A percentile compares a stretch with the other conserved stretches of the same genome.
These are phyloP conservation scores for Cryptococcus hybrid DNA, from an alignment of 1,284 basidiomycete species.

Conservation along the genomic window DNA sequence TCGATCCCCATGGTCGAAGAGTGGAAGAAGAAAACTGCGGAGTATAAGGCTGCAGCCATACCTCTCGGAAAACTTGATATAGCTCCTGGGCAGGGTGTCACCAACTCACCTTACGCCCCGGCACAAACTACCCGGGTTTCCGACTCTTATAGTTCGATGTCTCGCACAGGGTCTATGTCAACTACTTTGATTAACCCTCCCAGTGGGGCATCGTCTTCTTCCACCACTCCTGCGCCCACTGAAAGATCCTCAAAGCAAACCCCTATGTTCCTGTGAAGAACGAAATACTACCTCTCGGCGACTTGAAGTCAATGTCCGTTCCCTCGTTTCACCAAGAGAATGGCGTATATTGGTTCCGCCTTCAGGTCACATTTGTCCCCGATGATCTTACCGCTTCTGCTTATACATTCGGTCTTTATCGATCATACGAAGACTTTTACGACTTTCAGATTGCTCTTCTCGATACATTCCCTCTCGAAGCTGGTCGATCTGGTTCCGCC, in stretches of 20 bases:
- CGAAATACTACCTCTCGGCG: slow-evolving; percentile 66
- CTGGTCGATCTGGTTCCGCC: slow-evolving; percentile 60
- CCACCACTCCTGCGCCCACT: slow-evolving; percentile 6
- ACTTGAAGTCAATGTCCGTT: slow-evolving; percentile 83
- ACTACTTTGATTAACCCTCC: slow-evolving; percentile 11
- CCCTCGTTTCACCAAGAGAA: slow-evolving; percentile 96
- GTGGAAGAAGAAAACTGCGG: slow-evolving; percentile 94
- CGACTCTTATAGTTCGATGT: slow-evolving; percentile 21
- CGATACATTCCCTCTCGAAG: slow-evolving; percentile 82
- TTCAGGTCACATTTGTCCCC: slow-evolving; percentile 84
- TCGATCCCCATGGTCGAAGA: slow-evolving; percentile 93
- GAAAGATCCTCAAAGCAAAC: slow-evolving; percentile 4
- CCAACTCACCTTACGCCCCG: slow-evolving; percentile 42
- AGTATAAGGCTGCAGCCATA: slow-evolving; percentile 95
- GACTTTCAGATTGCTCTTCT: slow-evolving; percentile 92
- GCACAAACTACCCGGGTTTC: slow-evolving; percentile 12
- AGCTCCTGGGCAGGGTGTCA: slow-evolving; percentile 44
- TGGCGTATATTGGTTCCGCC: slow-evolving; percentile 96
- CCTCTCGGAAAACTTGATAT: slow-evolving; percentile 87
- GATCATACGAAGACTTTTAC: slow-evolving; percentile 98
- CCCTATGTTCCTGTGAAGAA: slow-evolving; percentile 39
- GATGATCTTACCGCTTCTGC: slow-evolving; percentile 64
- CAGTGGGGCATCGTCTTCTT: slow-evolving; percentile 7
- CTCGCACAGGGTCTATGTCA: slow-evolving; percentile 30
- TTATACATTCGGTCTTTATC: slow-evolving; percentile 84